Evolutionary conservation across 345 rosid genomes (phyloP).

Genomic region (Abelmoschus esculentus): DNA sequence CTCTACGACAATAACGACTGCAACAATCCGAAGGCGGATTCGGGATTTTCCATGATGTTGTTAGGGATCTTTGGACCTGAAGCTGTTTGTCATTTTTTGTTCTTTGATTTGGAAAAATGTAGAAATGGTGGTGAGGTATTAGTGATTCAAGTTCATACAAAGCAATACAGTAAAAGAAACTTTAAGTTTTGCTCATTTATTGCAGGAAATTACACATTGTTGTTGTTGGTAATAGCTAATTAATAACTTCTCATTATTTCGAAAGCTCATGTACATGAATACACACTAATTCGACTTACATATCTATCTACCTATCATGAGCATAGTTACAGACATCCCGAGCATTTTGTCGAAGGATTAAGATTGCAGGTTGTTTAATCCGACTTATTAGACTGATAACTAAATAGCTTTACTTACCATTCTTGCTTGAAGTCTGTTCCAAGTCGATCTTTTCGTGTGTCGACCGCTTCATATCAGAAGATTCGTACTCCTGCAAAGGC

Average conservation of each 20-base stretch:
- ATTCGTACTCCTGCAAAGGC: constrained; percentile 35
- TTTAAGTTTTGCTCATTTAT: no score
- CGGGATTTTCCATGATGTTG: background rate
- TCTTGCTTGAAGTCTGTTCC: constrained; percentile 27
- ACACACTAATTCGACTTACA: background rate
- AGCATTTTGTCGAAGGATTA: background rate
- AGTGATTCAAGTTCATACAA: background rate
- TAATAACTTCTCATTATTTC: background rate
- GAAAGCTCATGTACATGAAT: background rate
- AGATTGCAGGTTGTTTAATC: background rate
- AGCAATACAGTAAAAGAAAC: no score
- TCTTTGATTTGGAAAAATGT: background rate
- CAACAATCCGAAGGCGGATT: background rate
- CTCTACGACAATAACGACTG: background rate
- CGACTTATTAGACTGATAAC: background rate
- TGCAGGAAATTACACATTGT: no score
- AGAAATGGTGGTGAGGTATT: background rate
- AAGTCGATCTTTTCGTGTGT: constrained; percentile 23
- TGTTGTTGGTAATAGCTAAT: background rate
- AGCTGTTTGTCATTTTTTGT: background rate
- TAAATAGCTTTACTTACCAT: constrained; percentile 20
- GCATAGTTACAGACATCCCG: background rate
- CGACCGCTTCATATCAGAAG: constrained; percentile 28
- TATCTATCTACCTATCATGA: background rate
- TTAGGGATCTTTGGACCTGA: background rate